Percentiles rank a stretch among this genome's conserved stretches.
These are phyloP conservation scores for Leptoxyphium fumago DNA, from an alignment of 2,329 filamentous ascomycete species.

Conservation along the genomic window DNA sequence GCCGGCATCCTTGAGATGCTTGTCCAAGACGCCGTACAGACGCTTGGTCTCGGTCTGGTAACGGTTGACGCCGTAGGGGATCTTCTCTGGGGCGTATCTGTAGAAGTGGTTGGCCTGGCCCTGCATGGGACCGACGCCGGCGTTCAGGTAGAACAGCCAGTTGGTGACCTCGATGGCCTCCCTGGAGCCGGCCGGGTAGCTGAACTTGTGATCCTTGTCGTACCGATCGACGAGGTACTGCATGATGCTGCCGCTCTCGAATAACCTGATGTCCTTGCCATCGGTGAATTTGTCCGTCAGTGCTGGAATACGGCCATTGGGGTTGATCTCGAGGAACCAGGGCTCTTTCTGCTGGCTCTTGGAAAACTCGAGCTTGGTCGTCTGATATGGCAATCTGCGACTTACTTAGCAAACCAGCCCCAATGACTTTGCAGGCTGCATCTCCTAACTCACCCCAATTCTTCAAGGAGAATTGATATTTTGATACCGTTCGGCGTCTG, in stretches of 20 bases:
- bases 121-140: slow-evolving; percentile 33
- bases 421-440: no score
- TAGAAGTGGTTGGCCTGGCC: slow-evolving; percentile 71
- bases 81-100: slow-evolving; percentile 68
- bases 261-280: slow-evolving; percentile 58
- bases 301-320: slow-evolving; percentile 82
- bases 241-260: slow-evolving; percentile 73
- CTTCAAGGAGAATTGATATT: slow-evolving; percentile 72
- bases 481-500: slow-evolving; percentile 86
- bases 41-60: slow-evolving; percentile 76
- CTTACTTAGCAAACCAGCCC: no score
- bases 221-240: slow-evolving; percentile 69
- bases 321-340: slow-evolving; percentile 86
- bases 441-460: slow-evolving; percentile 41
- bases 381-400: slow-evolving; percentile 53
- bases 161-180: slow-evolving; percentile 64
- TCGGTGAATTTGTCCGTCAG: slow-evolving; percentile 65
- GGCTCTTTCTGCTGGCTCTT: slow-evolving; percentile 71
- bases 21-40: slow-evolving; percentile 64
- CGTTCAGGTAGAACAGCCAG: slow-evolving; percentile 62
- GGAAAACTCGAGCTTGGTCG: slow-evolving; percentile 53
- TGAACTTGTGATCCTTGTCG: slow-evolving; percentile 68
- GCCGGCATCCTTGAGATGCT: slow-evolving; percentile 42
- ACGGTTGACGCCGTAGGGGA: slow-evolving; percentile 67
- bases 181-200: slow-evolving; percentile 54